phyloP scores from a whole-genome alignment of 2,329 filamentous ascomycete genomes.

The Colletotrichum aenigma region DNA sequence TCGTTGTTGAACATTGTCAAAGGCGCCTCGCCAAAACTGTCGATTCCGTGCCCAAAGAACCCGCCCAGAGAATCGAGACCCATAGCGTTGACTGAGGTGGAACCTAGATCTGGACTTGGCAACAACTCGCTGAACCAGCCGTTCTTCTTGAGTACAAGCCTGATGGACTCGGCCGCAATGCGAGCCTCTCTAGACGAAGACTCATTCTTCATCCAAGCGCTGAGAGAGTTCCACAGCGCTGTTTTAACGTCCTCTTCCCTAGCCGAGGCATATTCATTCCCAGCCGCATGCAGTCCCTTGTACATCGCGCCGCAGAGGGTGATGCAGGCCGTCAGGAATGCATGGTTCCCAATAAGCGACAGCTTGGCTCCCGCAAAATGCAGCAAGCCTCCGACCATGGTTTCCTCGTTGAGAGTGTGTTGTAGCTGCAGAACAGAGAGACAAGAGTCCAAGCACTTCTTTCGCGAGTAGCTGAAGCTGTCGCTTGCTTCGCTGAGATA shows the following conservation, averaged over 20 bases:
- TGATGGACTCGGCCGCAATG: not conserved
- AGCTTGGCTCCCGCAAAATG: slow-evolving; percentile 23
- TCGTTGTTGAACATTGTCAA: not conserved
- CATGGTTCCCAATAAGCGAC: slow-evolving; percentile 22
- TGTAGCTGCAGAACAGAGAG: slow-evolving; percentile 27
- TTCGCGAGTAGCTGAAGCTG: slow-evolving; percentile 28
- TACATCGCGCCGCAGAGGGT: slow-evolving; percentile 18
- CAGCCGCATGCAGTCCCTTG: not conserved
- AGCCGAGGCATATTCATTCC: not conserved
- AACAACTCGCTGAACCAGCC: not conserved
- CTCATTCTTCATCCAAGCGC: not conserved
- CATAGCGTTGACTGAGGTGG: not conserved
- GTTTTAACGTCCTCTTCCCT: not conserved
- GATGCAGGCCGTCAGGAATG: slow-evolving; percentile 27
- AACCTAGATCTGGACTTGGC: not conserved
- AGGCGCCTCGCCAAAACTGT: not conserved
- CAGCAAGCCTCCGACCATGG: slow-evolving; percentile 22
- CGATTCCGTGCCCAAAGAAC: not conserved
- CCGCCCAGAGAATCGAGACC: not conserved
- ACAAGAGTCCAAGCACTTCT: slow-evolving; percentile 25
- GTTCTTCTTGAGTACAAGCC: not conserved
- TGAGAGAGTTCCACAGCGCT: not conserved
- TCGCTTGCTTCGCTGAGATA: slow-evolving; percentile 23
- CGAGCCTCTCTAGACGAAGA: not conserved
- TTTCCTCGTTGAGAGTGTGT: slow-evolving; percentile 26